Evolutionary conservation across 805 yeast genomes (phyloP).

Genomic region (Ogataea nakhonphanomensis): DNA sequence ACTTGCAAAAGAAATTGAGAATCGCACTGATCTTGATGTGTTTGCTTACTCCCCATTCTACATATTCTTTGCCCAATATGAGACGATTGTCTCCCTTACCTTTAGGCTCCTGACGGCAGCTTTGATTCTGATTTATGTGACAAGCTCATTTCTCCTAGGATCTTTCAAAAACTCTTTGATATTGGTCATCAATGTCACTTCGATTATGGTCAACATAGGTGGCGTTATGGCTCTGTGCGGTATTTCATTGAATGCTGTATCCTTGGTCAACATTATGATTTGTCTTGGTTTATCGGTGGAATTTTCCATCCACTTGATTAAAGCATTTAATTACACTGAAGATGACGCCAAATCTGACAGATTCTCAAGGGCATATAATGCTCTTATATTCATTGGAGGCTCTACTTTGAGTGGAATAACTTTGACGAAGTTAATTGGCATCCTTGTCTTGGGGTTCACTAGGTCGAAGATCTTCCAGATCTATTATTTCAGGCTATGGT

Average conservation of each 20-base stretch:
- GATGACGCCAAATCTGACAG: slow-evolving; percentile 16
- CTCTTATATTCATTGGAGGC: slow-evolving; percentile 79
- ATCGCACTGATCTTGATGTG: slow-evolving; percentile 42
- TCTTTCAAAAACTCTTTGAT: slow-evolving; percentile 57
- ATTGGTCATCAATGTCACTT: slow-evolving; percentile 53
- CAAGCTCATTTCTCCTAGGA: slow-evolving; percentile 61
- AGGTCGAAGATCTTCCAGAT: slow-evolving; percentile 83
- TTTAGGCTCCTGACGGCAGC: slow-evolving; percentile 53
- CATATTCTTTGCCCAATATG: slow-evolving; percentile 87
- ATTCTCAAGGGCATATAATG: slow-evolving; percentile 43
- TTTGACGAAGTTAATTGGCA: slow-evolving; percentile 85
- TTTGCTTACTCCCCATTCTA: slow-evolving; percentile 94
- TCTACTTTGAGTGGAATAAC: slow-evolving; percentile 90
- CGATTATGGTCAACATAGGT: slow-evolving; percentile 69
- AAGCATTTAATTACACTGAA: slow-evolving; percentile 56
- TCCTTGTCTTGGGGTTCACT: slow-evolving; percentile 81
- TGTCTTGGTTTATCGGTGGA: slow-evolving; percentile 93
- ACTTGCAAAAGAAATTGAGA: slow-evolving; percentile 55
- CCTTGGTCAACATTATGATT: slow-evolving; percentile 85
- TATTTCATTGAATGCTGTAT: slow-evolving; percentile 81
- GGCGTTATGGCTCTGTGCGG: slow-evolving; percentile 76
- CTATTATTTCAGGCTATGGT: slow-evolving; percentile 95
- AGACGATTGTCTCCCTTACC: slow-evolving; percentile 58
- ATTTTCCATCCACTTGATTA: slow-evolving; percentile 82
- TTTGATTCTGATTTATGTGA: slow-evolving; percentile 42